Conservation (phyloP, 2,329 filamentous ascomycete genomes). For the Beauveria australis region DNA sequence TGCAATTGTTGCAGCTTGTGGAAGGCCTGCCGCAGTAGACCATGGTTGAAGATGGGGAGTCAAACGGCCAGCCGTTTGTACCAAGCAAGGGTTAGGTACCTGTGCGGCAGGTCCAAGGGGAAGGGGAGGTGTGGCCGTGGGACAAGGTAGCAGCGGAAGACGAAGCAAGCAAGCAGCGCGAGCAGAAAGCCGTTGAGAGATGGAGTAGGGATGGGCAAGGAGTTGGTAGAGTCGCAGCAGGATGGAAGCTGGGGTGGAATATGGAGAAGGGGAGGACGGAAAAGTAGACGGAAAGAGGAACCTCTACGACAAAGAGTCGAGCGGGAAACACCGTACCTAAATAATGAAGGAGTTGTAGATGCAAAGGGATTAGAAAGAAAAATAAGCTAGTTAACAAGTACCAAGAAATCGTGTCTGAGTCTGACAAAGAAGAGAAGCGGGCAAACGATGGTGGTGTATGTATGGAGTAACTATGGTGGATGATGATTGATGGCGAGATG, state of each 20-base stretch:
- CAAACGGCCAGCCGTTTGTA: slow-evolving; percentile 3
- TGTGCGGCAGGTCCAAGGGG: neutral
- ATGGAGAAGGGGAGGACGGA: neutral
- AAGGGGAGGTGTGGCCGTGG: neutral
- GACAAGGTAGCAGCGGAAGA: neutral
- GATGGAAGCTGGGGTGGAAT: neutral
- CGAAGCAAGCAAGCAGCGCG: slow-evolving; percentile 6
- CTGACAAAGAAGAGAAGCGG: neutral
- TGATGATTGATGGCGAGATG: neutral
- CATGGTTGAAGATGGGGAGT: neutral
- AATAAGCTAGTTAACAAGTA: neutral
- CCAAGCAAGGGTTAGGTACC: neutral
- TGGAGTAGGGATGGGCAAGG: neutral
- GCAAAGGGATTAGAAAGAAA: neutral
- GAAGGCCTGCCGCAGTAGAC: slow-evolving; percentile 12
- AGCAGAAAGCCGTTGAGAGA: slow-evolving; percentile 3
- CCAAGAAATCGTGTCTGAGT: neutral
- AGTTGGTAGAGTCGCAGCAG: neutral
- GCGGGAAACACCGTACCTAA: slow-evolving; percentile 7
- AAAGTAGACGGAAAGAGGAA: slow-evolving; percentile 11
- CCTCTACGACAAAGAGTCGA: slow-evolving; percentile 5
- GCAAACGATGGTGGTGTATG: neutral
- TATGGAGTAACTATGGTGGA: neutral
- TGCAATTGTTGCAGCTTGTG: slow-evolving; percentile 12
- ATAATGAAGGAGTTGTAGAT: neutral